Base-by-base conservation (phyloP, 495 filamentous ascomycete genomes). In the Endocarpon pusillum region DNA sequence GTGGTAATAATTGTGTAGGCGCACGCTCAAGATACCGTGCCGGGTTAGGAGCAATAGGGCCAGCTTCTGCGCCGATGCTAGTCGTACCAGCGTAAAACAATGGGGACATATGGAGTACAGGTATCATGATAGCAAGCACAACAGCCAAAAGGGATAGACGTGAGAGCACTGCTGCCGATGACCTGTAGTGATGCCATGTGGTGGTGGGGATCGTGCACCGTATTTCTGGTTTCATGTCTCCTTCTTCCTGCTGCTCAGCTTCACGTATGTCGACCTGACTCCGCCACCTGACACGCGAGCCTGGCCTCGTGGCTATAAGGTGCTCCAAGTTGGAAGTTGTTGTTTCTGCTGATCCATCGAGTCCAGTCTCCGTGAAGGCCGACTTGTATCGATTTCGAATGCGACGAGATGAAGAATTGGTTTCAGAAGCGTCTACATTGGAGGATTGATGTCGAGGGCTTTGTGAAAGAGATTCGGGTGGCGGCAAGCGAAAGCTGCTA, bases 11-110 rank as follows among this genome's bases (percentile, higher is more conserved):
- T 21, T 32, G 18, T 25, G 29, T 37, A 20, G 40, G 30, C 8
- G 25, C 28, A 5, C 20, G 10, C 0, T 30, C 36, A 16, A 23
- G 27, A n/a, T 19, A 6, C 19, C 28, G 5, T 5, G 28, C 28
- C 5, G 12, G 5, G 4, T 14, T 31, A 21, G 20, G 36, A 17
- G 18, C 18, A n/a, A 51, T 48, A 2, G 45, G 34, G 10, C 46
- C 40, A 33, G 45, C 47, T 16, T 29, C 39, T 21, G 42, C 46
- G 19, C 47, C 47, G 23, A 43, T 27, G 17, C 38, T 36, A 19
- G 34, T 35, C 7, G 34, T 27, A 19, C 39, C 39, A 19, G 32
- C 37, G 8, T 21, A 34, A 17, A 46, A 9, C 8, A 40, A 34
- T 12, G 39, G 31, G 21, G 36, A 39, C 8, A 44, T 41, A 28